A percentile compares a stretch with the other conserved stretches of the same genome.
These are phyloP conservation scores for Chrysanthemum seticuspe DNA, from an alignment of 129 eudicot species.

Conservation along the genomic window DNA sequence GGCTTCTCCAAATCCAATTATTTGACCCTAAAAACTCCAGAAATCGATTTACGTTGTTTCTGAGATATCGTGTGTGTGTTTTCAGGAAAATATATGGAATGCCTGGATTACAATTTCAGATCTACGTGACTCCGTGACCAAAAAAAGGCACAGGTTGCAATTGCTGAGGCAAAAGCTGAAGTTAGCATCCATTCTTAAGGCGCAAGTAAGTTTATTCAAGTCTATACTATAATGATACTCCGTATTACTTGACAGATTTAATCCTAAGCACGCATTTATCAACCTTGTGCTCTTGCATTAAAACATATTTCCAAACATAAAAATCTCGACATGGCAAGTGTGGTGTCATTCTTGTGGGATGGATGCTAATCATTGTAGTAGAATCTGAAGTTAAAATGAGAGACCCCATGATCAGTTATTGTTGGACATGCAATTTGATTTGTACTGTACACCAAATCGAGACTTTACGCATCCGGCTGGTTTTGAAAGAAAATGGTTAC, in stretches of 20 bases:
- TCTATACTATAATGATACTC: neutral
- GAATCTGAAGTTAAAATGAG: neutral
- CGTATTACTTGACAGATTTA: neutral
- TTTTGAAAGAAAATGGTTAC: neutral
- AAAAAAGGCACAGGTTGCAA: slow-evolving; percentile 83
- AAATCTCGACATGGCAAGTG: slow-evolving; percentile 2
- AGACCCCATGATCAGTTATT: neutral
- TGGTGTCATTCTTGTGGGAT: slow-evolving; percentile 1
- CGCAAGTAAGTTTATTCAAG: slow-evolving; percentile 63
- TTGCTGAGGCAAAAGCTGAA: slow-evolving; percentile 82
- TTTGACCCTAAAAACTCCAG: neutral
- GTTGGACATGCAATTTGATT: neutral
- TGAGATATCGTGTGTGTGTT: neutral
- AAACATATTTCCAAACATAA: neutral
- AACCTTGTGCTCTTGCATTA: too few species aligned
- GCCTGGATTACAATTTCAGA: slow-evolving; percentile 92
- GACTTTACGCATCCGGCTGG: neutral
- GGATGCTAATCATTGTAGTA: neutral
- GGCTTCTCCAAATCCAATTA: neutral
- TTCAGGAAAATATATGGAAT: slow-evolving; percentile 82
- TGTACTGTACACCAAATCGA: neutral
- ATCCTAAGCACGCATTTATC: neutral
- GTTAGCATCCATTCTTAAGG: slow-evolving; percentile 77
- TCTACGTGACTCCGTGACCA: slow-evolving; percentile 82
- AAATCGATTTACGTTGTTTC: slow-evolving; percentile 2